Evolutionary conservation across 2,329 filamentous ascomycete species (phyloP).

Genomic region (Colletotrichum brevisporum): DNA sequence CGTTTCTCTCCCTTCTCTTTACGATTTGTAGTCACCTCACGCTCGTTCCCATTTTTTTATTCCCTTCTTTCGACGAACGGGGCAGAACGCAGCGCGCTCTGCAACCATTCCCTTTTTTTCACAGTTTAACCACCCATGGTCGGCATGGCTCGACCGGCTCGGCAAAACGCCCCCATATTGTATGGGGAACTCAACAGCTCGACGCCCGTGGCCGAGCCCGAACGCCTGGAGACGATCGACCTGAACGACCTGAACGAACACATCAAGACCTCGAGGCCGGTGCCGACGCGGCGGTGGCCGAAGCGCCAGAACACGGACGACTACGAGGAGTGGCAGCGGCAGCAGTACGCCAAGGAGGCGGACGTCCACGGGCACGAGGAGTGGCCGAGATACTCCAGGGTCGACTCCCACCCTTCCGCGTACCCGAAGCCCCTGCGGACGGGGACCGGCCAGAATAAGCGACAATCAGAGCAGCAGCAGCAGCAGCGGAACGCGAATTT

Average conservation of each 20-base stretch:
- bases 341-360: background rate
- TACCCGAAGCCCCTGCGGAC: conserved; percentile 5
- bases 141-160: conserved; percentile 16
- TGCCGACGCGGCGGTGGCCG: background rate
- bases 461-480: background rate
- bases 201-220: background rate
- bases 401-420: background rate
- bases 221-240: conserved; percentile 16
- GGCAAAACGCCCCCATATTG: background rate
- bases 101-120: background rate
- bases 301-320: background rate
- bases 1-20: background rate
- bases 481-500: background rate
- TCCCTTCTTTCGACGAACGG: background rate
- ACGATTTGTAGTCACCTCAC: background rate
- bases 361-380: background rate
- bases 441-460: background rate
- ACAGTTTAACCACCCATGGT: background rate
- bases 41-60: background rate
- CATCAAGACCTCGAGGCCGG: background rate
- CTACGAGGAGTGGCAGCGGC: conserved; percentile 8
- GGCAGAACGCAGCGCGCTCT: background rate
- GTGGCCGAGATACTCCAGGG: background rate
- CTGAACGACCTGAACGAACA: conserved; percentile 22
- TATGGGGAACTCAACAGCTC: conserved; percentile 11